Conservation (phyloP, 1,284 basidiomycete species). For the Golubevia sp. region DNA sequence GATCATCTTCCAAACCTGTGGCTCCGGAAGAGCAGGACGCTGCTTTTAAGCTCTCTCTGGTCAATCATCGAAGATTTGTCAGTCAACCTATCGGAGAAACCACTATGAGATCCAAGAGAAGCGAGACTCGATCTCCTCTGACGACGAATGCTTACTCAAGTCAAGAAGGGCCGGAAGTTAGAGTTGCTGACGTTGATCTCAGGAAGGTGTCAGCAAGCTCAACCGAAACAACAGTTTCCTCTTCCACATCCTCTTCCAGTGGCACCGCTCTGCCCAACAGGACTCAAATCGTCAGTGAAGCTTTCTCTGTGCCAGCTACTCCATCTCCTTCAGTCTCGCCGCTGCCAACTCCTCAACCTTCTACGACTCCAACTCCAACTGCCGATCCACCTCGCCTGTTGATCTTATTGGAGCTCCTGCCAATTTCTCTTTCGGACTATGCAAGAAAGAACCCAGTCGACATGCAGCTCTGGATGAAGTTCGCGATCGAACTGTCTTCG, state of each 20-base stretch:
- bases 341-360: not conserved
- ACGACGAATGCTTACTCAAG: too few species aligned
- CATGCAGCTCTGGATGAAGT: constrained; percentile 37
- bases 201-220: too few species aligned
- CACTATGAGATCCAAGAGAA: too few species aligned
- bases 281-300: not conserved
- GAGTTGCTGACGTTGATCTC: not conserved
- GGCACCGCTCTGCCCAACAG: not conserved
- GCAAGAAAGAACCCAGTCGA: constrained; percentile 29
- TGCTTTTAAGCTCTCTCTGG: not conserved
- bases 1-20: too few species aligned
- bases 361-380: not conserved
- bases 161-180: not conserved
- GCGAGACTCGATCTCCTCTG: too few species aligned
- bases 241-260: not conserved
- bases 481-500: constrained; percentile 39
- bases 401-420: constrained; percentile 53
- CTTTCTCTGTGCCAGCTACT: not conserved
- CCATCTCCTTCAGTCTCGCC: not conserved
- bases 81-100: not conserved
- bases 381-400: constrained; percentile 43
- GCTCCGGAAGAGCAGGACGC: too few species aligned
- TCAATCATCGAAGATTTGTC: not conserved
- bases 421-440: constrained; percentile 35
- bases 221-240: too few species aligned